phyloP scores from a whole-genome alignment of 805 yeast species.

The Candida methanosorbosa region DNA sequence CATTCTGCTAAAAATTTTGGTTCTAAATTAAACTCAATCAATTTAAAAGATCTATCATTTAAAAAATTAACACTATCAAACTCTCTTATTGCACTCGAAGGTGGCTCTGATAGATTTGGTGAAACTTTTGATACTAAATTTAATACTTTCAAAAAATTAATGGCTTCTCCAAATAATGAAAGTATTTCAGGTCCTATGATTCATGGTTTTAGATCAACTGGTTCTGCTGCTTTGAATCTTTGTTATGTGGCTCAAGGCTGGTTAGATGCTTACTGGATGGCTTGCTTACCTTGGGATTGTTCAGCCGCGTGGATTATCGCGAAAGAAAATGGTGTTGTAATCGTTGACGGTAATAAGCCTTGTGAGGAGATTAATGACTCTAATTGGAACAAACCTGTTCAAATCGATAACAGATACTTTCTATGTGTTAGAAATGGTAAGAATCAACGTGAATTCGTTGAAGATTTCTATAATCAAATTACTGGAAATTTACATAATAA shows the following conservation, averaged over 20 bases:
- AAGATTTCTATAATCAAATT: slow-evolving; percentile 4
- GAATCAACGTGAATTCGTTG: slow-evolving; percentile 3
- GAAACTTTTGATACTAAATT: slow-evolving; percentile 41
- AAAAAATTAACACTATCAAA: slow-evolving; percentile 37
- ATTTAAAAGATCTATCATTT: slow-evolving; percentile 20
- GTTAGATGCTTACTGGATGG: slow-evolving; percentile 50
- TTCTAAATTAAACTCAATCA: slow-evolving; percentile 38
- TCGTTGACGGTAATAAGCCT: slow-evolving; percentile 47
- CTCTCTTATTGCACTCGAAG: slow-evolving; percentile 49
- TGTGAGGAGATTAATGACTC: too few species aligned
- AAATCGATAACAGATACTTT: slow-evolving; percentile 3
- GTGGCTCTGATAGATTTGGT: slow-evolving; percentile 53
- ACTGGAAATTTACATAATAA: slow-evolving; percentile 1
- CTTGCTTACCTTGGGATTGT: slow-evolving; percentile 64
- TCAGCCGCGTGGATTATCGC: slow-evolving; percentile 61
- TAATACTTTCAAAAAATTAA: slow-evolving; percentile 35
- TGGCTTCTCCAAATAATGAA: slow-evolving; percentile 18
- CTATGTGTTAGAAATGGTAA: slow-evolving; percentile 5
- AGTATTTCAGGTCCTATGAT: slow-evolving; percentile 46
- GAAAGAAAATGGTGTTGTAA: slow-evolving; percentile 48
- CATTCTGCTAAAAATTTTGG: slow-evolving; percentile 50
- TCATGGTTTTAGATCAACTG: slow-evolving; percentile 54
- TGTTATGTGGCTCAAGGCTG: slow-evolving; percentile 51
- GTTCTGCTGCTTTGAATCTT: slow-evolving; percentile 58
- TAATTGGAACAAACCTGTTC: slow-evolving; percentile 1